Evolutionary conservation across 306 rosid species (phyloP), one percentile per base, ranked within the genome.

Genomic region (Cucurbita moschata): DNA sequence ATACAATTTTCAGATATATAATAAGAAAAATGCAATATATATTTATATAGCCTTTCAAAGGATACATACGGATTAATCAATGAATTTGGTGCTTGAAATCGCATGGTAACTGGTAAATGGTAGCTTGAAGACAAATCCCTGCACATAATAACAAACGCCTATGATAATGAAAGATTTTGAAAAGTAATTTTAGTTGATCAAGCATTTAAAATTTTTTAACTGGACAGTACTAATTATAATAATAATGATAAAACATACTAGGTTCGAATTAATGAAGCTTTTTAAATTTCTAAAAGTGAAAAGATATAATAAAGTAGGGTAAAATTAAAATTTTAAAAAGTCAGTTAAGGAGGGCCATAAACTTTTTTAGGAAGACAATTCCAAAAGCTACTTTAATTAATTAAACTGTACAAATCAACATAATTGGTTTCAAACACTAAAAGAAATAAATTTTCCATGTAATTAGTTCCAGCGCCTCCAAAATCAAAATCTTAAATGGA

Each of bases 21-120:
- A 54, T 80, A 62, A 30, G 77, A 87, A 76, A 83, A 51, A 67
- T 74, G 76, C 81, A 71, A 75, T 75, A 74, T 84, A 69, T 82
- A 80, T 82, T 81, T 80, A 78, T 86, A 86, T 70, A 85, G 56
- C 88, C 86, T 84, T 85, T 74, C 71, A 78, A 85, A 81, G 74
- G 84, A 76, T 87, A 85, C 92, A 80, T 84, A 86, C 88, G 82
- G 75, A 80, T 85, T 84, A 86, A 86, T 87, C 59, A 89, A 94
- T 87, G 99, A 94, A 94, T 93, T 16, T 70, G 19, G 42, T 70
- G 80, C 82, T 85, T 79, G 52, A 73, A 75, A 75, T 81, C 59
- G 84, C 90, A 88, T 62, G 81, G 85, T 73, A 78, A 64, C 82
- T 71, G 56, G 58, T 42, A 73, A 79, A 55, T 67, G 73, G 46